Base-by-base conservation (phyloP, 176 grass and related monocot genomes). In the Dactylis glomerata region DNA sequence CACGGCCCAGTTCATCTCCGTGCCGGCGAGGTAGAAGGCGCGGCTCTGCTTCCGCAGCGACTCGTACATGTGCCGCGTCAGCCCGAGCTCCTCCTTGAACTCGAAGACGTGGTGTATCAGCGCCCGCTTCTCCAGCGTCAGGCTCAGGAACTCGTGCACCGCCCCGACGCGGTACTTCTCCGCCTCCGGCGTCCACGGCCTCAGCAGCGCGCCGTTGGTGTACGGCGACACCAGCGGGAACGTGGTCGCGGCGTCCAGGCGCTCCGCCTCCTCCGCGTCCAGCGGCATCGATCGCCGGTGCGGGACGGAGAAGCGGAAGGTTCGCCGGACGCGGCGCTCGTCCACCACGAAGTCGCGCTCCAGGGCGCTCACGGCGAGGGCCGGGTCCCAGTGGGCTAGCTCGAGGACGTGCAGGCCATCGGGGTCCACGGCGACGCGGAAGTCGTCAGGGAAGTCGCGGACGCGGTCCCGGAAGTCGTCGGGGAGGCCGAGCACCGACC, bases 1-100 rank as follows among this genome's bases (percentile, higher is more conserved):
- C 64, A 97, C 59, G 12, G 85, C 82, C 90, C 90, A 97, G 73
- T 97, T 95, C 92, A 93, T 97, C 90, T 97, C 91, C 0, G 95
- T 97, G 27, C 90, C 91, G 2, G 95, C 92, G n/a, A 97, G 86
- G 81, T 97, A 97, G 84, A 97, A 97, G 11, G 95, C 95, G 2
- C 88, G 82, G 22, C 40, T 92, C 56, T 95, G 95, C 84, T 88
- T 97, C 78, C 71, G 22, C 66, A 97, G 83, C 84, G 88, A 91
- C 10, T 91, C 78, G 28, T 95, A 91, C 56, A 92, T 97, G 79
- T 88, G 95, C 15, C 82, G 79, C 10, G 88, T 97, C 65, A 97
- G 92, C 63, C 82, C 71, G 17, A 95, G 89, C 76, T 97, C 95
- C 76, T 95, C 90, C 77, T 97, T 97, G 82, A 97, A 97, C 90